Conservation (phyloP, 1,284 basidiomycete genomes). For the Sphagnurus paluster region DNA sequence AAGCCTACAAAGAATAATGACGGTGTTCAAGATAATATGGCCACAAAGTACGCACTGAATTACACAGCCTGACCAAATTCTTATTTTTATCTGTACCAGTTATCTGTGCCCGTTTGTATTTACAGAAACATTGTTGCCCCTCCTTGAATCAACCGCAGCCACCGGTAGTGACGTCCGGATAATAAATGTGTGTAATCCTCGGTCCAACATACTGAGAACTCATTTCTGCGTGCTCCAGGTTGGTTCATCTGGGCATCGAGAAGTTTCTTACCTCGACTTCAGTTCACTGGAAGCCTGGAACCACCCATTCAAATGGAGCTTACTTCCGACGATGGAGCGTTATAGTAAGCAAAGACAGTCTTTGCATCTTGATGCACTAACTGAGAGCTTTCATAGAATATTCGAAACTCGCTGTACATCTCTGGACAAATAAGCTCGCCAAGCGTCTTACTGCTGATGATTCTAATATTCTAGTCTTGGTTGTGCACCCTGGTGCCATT, state of each 20-base stretch:
- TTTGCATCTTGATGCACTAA: not conserved
- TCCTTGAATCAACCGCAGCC: constrained; percentile 3
- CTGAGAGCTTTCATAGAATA: not conserved
- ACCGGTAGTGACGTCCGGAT: not conserved
- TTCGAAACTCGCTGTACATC: not conserved
- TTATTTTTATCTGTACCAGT: not conserved
- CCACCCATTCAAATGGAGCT: not conserved
- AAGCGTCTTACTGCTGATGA: not conserved
- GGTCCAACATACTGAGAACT: not conserved
- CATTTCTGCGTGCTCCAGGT: not conserved
- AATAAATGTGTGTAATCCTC: not conserved
- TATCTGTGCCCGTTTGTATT: constrained; percentile 2
- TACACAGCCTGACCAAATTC: not conserved
- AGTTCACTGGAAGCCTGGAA: constrained; percentile 1
- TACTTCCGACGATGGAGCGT: not conserved
- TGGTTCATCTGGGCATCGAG: not conserved
- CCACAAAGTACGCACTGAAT: not conserved
- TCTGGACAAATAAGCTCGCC: constrained; percentile 2
- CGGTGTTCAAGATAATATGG: constrained; percentile 1
- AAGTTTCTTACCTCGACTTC: not conserved
- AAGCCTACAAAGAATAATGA: not conserved
- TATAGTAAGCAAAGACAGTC: not conserved
- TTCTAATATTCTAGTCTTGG: not conserved
- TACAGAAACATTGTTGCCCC: not conserved
- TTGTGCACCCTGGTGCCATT: constrained; percentile 5